Conservation (phyloP, 805 yeast species). For the Lipomyces sp. region DNA sequence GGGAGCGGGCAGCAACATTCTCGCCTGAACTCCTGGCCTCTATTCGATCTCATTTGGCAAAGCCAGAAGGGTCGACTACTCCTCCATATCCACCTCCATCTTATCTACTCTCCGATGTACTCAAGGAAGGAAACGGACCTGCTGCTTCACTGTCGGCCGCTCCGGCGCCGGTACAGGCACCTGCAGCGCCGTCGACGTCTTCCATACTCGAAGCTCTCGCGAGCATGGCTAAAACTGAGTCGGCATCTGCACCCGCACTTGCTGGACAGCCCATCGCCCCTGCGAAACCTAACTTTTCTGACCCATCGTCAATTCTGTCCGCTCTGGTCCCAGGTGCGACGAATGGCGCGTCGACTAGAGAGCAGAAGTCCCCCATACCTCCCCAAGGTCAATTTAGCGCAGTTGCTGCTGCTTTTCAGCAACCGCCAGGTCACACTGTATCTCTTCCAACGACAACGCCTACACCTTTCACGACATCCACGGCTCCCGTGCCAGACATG, state of each 20-base stretch:
- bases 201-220: constrained; percentile 74
- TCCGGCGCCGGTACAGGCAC: constrained; percentile 38
- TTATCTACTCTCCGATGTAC: constrained; percentile 35
- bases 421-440: constrained; percentile 23
- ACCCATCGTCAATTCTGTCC: constrained; percentile 9
- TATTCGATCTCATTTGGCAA: constrained; percentile 59
- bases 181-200: constrained; percentile 55
- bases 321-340: constrained; percentile 10
- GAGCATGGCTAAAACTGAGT: constrained; percentile 53
- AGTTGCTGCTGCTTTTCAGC: constrained; percentile 11
- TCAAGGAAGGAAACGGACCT: constrained; percentile 18
- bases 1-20: constrained; percentile 88
- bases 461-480: constrained; percentile 28
- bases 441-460: constrained; percentile 23
- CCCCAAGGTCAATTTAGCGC: constrained; percentile 8
- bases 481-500: constrained; percentile 30
- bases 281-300: constrained; percentile 9
- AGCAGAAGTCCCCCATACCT: background rate
- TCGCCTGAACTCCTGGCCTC: constrained; percentile 57
- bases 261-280: constrained; percentile 18
- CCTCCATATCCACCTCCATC: constrained; percentile 71
- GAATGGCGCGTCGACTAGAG: background rate
- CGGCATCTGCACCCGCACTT: constrained; percentile 15
- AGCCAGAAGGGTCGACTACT: constrained; percentile 56
- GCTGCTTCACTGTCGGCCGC: constrained; percentile 34